Evolutionary conservation across 345 rosid genomes (phyloP).

Genomic region (Streptanthus diversifolius): DNA sequence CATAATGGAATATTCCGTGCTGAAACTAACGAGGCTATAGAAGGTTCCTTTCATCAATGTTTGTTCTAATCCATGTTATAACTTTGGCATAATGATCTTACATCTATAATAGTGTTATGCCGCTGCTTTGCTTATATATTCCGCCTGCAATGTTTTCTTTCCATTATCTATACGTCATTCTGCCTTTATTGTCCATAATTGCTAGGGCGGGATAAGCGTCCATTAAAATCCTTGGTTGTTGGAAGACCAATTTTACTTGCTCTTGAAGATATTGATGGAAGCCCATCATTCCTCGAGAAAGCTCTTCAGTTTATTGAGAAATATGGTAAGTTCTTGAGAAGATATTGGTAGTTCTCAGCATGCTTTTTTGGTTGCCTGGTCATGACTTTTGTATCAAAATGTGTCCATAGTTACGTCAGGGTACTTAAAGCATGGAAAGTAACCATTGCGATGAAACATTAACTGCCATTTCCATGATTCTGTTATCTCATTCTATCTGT

Average conservation of each 20-base stretch:
- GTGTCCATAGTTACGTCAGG: background rate
- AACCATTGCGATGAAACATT: background rate
- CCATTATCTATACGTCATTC: slow-evolving; percentile 11
- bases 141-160: slow-evolving; percentile 5
- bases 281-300: slow-evolving; percentile 98
- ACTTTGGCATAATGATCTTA: slow-evolving; percentile 4
- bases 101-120: background rate
- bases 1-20: slow-evolving; percentile 79
- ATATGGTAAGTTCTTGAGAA: slow-evolving; percentile 55
- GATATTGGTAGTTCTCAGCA: background rate
- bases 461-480: slow-evolving; percentile 1
- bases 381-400: background rate
- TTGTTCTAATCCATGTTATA: slow-evolving; percentile 34
- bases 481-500: background rate
- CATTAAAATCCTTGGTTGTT: slow-evolving; percentile 90
- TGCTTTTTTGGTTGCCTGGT: background rate
- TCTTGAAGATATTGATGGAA: slow-evolving; percentile 97
- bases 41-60: slow-evolving; percentile 85
- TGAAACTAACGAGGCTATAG: slow-evolving; percentile 68
- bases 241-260: slow-evolving; percentile 99
- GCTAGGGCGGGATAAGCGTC: slow-evolving; percentile 88
- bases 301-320: slow-evolving; percentile 94
- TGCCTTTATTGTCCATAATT: slow-evolving; percentile 8
- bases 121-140: slow-evolving; percentile 1
- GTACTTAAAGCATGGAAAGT: slow-evolving; percentile 8